Evolutionary conservation across 805 yeast species (phyloP).

Genomic region (Tetrapisispora arboricola): DNA sequence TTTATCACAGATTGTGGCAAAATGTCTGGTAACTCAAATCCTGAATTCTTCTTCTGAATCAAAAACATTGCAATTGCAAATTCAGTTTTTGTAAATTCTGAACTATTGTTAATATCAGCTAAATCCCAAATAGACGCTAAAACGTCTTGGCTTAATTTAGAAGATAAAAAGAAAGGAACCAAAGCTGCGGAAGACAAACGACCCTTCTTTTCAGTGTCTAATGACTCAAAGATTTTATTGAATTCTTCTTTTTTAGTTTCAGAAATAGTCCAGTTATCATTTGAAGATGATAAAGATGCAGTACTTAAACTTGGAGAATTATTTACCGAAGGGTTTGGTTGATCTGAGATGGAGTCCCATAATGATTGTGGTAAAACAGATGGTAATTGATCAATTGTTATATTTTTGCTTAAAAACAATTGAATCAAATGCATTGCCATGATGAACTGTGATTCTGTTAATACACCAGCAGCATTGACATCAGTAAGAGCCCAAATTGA

Average conservation of each 20-base stretch:
- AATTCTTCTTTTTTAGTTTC: constrained; percentile 62
- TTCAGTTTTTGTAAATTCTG: constrained; percentile 66
- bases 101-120: constrained; percentile 77
- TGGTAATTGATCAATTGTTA: constrained; percentile 51
- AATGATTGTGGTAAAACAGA: constrained; percentile 32
- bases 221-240: constrained; percentile 62
- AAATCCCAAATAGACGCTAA: constrained; percentile 91
- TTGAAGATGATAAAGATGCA: background rate
- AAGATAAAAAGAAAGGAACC: constrained; percentile 80
- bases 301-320: constrained; percentile 2
- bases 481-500: constrained; percentile 86
- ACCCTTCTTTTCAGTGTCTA: constrained; percentile 58
- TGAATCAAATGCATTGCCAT: constrained; percentile 94
- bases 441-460: constrained; percentile 65
- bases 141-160: constrained; percentile 71
- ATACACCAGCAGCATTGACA: constrained; percentile 56
- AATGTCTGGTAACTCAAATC: constrained; percentile 32
- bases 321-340: background rate
- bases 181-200: constrained; percentile 64
- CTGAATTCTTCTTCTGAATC: constrained; percentile 72
- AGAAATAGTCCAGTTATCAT: constrained; percentile 52
- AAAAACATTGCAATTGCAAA: constrained; percentile 89
- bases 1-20: constrained; percentile 19
- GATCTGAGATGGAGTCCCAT: constrained; percentile 30
- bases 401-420: constrained; percentile 46